Evolutionary conservation across 306 rosid genomes (phyloP), one percentile per base, ranked within the genome.

Genomic region (Glycyrrhiza uralensis): DNA sequence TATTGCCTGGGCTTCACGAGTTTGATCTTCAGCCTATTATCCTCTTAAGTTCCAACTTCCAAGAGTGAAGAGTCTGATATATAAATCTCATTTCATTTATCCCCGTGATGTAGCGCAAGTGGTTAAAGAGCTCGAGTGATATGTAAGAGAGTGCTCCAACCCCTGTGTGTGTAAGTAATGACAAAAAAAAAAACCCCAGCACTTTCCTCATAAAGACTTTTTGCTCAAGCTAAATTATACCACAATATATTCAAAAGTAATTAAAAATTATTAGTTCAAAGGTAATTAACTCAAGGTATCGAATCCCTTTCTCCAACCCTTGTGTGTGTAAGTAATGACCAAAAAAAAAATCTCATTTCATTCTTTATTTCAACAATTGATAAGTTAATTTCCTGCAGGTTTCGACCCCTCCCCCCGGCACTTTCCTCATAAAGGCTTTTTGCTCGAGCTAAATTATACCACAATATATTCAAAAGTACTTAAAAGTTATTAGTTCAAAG

Each of bases 51-150:
- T n/a, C n/a, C n/a, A 30, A 30, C 42, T 9, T 51, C 32, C 45
- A 59, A 1, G 12, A 56, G 6, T 29, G 23, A 29, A 65, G 23
- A 39, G 12, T 22, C 35, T 38, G 11, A 63, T n/a, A n/a, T n/a
- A n/a, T 23, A 38, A 36, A 39, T 62, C 35, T 62, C 49, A 64
- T 41, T 64, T 19, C 66, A 60, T n/a, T 63, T n/a, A n/a, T n/a
- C n/a, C n/a, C n/a, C n/a, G n/a, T n/a, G n/a, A n/a, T n/a, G n/a
- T n/a, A n/a, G n/a, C n/a, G n/a, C n/a, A n/a, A n/a, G n/a, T n/a
- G n/a, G n/a, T n/a, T n/a, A n/a, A n/a, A n/a, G n/a, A n/a, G n/a
- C n/a, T n/a, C n/a, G n/a, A n/a, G n/a, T n/a, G n/a, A n/a, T n/a
- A n/a, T n/a, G n/a, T n/a, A n/a, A n/a, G n/a, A n/a, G n/a, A n/a